Conservation (phyloP, 495 filamentous ascomycete genomes). For the Pseudevernia furfuracea region DNA sequence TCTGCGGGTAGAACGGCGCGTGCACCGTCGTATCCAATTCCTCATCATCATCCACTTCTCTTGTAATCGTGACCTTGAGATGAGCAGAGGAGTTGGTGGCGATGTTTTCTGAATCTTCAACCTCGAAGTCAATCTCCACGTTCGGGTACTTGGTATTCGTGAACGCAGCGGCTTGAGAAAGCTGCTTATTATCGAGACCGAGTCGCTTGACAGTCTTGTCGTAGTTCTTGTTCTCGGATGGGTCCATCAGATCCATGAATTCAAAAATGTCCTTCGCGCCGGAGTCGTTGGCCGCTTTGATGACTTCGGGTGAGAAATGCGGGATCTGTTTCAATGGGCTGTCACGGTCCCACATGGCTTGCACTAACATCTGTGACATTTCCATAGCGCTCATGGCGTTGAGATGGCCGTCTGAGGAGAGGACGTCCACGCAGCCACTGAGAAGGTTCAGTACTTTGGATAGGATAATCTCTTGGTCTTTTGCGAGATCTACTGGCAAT, state of each 20-base stretch:
- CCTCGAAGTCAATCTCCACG: slow-evolving; percentile 79
- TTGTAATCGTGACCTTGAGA: slow-evolving; percentile 78
- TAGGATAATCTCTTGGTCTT: slow-evolving; percentile 87
- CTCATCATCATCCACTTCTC: slow-evolving; percentile 67
- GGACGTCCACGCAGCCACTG: slow-evolving; percentile 86
- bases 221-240: slow-evolving; percentile 78
- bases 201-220: slow-evolving; percentile 64
- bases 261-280: slow-evolving; percentile 89
- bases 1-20: slow-evolving; percentile 85
- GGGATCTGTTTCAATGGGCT: slow-evolving; percentile 96
- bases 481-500: slow-evolving; percentile 90
- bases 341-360: slow-evolving; percentile 98
- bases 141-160: slow-evolving; percentile 97
- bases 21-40: slow-evolving; percentile 81
- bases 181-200: slow-evolving; percentile 69
- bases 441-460: slow-evolving; percentile 80
- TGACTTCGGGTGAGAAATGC: slow-evolving; percentile 76
- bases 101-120: slow-evolving; percentile 72
- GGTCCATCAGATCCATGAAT: slow-evolving; percentile 98
- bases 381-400: slow-evolving; percentile 99
- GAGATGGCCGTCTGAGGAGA: slow-evolving; percentile 90
- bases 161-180: slow-evolving; percentile 83
- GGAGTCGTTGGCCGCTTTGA: slow-evolving; percentile 73
- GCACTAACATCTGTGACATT: slow-evolving; percentile 98
- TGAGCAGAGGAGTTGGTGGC: slow-evolving; percentile 73